Conservation (phyloP, 306 rosid genomes). For the Oxytropis ochrocephala region DNA sequence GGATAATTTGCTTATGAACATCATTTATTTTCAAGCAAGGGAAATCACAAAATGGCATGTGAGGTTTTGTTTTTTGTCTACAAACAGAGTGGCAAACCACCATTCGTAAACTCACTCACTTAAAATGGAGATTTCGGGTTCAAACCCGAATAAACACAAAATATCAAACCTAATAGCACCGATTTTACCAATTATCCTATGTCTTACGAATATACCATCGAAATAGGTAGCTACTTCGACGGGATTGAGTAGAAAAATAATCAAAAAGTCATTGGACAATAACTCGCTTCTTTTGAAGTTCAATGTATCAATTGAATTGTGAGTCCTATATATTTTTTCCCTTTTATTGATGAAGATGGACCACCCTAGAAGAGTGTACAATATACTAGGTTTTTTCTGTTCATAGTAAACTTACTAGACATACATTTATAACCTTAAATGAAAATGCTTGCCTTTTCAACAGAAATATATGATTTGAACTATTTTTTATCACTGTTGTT, state of each 20-base stretch:
- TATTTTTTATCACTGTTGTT: constrained; percentile 25
- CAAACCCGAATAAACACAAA: no score
- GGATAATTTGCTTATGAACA: not conserved
- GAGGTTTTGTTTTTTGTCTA: not conserved
- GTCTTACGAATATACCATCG: no score
- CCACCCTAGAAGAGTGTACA: constrained; percentile 22
- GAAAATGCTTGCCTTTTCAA: constrained; percentile 10
- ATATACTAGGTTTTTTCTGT: not conserved
- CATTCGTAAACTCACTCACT: no score
- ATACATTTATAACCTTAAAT: constrained; percentile 13
- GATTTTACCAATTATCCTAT: no score
- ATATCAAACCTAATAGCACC: no score
- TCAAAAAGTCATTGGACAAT: not conserved
- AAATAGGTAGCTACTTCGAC: no score
- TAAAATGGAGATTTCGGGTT: no score
- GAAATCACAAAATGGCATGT: not conserved
- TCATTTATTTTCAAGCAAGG: not conserved
- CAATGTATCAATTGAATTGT: not conserved
- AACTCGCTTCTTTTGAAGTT: not conserved
- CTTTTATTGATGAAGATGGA: constrained; percentile 16
- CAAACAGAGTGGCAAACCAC: no score
- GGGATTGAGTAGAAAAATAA: not conserved
- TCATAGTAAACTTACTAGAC: constrained; percentile 21
- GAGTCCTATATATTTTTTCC: not conserved
- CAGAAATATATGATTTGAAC: constrained; percentile 22